Evolutionary conservation across 164 flowering plant species (phyloP).

Genomic region (Cinnamomum micranthum): DNA sequence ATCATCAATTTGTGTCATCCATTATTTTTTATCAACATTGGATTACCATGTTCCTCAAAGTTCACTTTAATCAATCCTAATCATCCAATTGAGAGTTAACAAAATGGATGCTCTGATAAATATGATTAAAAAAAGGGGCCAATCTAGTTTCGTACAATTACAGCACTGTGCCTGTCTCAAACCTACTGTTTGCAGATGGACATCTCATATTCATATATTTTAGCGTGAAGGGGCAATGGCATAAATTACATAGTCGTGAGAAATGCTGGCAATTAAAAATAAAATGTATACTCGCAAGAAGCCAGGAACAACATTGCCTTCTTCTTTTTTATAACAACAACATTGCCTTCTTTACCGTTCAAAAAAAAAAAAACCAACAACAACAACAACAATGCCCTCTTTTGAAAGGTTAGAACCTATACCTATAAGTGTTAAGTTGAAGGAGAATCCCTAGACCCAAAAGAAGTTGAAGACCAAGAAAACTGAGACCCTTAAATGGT

Average conservation of each 20-base stretch:
- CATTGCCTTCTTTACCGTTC: neutral
- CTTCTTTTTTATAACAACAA: neutral
- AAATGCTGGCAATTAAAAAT: neutral
- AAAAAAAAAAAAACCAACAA: no score
- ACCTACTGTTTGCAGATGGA: neutral
- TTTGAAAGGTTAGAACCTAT: conserved; percentile 9
- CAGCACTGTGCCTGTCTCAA: no score
- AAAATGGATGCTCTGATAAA: no score
- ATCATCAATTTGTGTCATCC: no score
- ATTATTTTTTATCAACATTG: no score
- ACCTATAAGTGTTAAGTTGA: conserved; percentile 89
- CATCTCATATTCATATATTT: neutral
- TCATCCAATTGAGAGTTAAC: no score
- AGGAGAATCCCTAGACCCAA: conserved; percentile 95
- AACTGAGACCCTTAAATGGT: conserved; percentile 79
- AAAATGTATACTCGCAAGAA: no score
- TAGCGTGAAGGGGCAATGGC: neutral
- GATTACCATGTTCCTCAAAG: no score
- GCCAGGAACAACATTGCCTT: neutral
- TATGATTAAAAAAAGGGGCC: no score
- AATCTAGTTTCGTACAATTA: no score
- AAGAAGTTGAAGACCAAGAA: conserved; percentile 81
- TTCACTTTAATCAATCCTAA: no score
- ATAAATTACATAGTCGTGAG: neutral
- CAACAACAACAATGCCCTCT: neutral